phyloP scores from a whole-genome alignment of 345 rosid genomes.

The Cardiospermum halicacabum region DNA sequence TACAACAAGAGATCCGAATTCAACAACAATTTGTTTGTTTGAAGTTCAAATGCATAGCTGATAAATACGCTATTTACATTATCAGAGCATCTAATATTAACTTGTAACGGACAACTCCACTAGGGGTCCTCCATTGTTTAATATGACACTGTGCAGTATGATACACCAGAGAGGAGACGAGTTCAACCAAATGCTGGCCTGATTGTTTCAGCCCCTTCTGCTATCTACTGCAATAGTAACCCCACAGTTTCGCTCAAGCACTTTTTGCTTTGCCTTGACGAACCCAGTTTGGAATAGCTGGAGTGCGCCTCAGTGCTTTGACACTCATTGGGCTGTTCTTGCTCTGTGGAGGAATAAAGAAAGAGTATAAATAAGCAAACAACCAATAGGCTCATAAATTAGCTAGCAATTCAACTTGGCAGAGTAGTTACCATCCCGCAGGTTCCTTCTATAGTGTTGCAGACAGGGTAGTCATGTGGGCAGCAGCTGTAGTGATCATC shows the following conservation, averaged over 20 bases:
- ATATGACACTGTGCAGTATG: constrained; percentile 11
- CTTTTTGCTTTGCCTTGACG: constrained; percentile 31
- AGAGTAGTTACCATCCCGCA: constrained; percentile 55
- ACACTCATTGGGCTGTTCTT: constrained; percentile 71
- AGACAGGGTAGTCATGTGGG: constrained; percentile 81
- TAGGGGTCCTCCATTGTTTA: not conserved
- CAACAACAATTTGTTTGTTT: constrained; percentile 4
- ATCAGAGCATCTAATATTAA: constrained; percentile 13
- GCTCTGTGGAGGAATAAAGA: constrained; percentile 46
- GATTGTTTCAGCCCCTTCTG: constrained; percentile 12
- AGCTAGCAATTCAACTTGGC: not conserved
- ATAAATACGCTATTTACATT: constrained; percentile 23
- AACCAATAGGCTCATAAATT: not conserved
- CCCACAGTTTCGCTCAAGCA: constrained; percentile 26
- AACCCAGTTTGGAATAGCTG: constrained; percentile 68
- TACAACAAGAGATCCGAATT: constrained; percentile 11
- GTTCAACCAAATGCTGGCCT: not conserved
- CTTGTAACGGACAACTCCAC: constrained; percentile 15
- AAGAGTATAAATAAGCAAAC: not conserved
- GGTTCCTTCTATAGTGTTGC: constrained; percentile 53
- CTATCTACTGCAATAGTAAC: constrained; percentile 20
- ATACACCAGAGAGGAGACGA: constrained; percentile 12
- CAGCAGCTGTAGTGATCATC: constrained; percentile 79
- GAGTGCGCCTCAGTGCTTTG: constrained; percentile 71
- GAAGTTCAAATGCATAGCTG: constrained; percentile 10